A percentile compares a stretch with the other conserved stretches of the same genome.
Conservation (phyloP, 208 protist genomes). For the Leishmania aethiopica region DNA sequence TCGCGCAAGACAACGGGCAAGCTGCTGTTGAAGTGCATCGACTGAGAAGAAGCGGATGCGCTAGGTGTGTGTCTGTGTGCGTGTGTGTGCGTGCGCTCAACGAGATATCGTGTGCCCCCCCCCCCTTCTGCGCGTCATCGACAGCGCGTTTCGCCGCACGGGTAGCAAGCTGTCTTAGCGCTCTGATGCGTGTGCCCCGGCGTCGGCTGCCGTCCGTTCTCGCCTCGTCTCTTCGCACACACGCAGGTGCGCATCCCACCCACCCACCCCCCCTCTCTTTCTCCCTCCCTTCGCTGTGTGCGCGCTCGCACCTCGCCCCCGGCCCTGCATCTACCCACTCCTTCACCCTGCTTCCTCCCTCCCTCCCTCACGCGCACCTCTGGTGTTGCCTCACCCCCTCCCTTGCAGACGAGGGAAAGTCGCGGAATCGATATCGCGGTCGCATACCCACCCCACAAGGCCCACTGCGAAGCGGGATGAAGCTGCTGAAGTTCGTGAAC, state of each 20-base stretch:
- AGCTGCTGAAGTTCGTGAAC: constrained; percentile 79
- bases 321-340: not conserved
- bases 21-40: constrained; percentile 34
- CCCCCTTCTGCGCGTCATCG: not conserved
- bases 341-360: not conserved
- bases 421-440: not conserved
- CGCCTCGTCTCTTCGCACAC: too few relatives aligned
- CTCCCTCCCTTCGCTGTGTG: not conserved
- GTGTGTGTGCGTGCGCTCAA: not conserved
- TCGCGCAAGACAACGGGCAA: constrained; percentile 60
- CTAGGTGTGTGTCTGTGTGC: not conserved
- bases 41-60: constrained; percentile 7
- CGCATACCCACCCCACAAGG: not conserved
- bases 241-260: not conserved
- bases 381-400: not conserved
- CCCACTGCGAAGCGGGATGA: constrained; percentile 37
- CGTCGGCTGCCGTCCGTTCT: too few relatives aligned
- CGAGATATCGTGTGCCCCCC: too few relatives aligned
- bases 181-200: too few relatives aligned
- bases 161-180: too few relatives aligned
- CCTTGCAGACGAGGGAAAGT: not conserved
- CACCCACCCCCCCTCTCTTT: not conserved
- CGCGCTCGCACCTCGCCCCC: not conserved
- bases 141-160: not conserved
- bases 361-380: not conserved